Evolutionary conservation across 495 filamentous ascomycete genomes (phyloP).

Genomic region (Annulohypoxylon bovei): DNA sequence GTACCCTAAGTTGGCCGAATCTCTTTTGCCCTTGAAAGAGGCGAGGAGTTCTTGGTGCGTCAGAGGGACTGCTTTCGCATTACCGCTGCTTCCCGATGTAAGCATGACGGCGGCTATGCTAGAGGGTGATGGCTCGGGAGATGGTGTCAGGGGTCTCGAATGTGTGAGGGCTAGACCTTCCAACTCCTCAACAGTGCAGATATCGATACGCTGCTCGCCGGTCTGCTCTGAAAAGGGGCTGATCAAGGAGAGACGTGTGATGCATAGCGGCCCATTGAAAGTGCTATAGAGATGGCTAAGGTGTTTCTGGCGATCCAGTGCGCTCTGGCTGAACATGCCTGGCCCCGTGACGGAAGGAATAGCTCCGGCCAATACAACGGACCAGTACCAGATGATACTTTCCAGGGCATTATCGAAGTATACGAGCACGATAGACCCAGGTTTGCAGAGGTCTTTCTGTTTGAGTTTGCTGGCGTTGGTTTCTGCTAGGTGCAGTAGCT

Average conservation of each 20-base stretch:
- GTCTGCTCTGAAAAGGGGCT: slow-evolving; percentile 1
- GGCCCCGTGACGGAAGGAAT: slow-evolving; percentile 53
- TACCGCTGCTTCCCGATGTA: slow-evolving; percentile 67
- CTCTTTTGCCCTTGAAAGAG: slow-evolving; percentile 56
- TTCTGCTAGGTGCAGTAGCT: slow-evolving; percentile 14
- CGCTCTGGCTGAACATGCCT: slow-evolving; percentile 44
- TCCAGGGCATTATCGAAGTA: slow-evolving; percentile 52
- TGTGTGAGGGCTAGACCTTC: slow-evolving; percentile 6
- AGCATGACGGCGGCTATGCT: slow-evolving; percentile 55
- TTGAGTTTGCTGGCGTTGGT: slow-evolving; percentile 13
- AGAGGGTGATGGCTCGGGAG: background rate
- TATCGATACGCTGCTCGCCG: background rate
- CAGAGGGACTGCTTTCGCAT: slow-evolving; percentile 64
- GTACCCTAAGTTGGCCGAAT: background rate
- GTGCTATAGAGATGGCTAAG: slow-evolving; percentile 33
- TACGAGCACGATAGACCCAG: slow-evolving; percentile 42
- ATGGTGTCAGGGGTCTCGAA: slow-evolving; percentile 7
- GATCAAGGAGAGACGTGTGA: slow-evolving; percentile 4
- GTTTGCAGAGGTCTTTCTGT: slow-evolving; percentile 15
- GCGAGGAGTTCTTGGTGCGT: slow-evolving; percentile 57
- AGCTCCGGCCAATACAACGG: slow-evolving; percentile 50
- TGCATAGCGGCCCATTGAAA: slow-evolving; percentile 16
- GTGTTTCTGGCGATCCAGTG: slow-evolving; percentile 44
- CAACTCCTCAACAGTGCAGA: slow-evolving; percentile 1
- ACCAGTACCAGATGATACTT: slow-evolving; percentile 59